These are phyloP conservation scores for Tulasnella sp. DNA, from an alignment of 768 basidiomycete species.

Conservation along the genomic window DNA sequence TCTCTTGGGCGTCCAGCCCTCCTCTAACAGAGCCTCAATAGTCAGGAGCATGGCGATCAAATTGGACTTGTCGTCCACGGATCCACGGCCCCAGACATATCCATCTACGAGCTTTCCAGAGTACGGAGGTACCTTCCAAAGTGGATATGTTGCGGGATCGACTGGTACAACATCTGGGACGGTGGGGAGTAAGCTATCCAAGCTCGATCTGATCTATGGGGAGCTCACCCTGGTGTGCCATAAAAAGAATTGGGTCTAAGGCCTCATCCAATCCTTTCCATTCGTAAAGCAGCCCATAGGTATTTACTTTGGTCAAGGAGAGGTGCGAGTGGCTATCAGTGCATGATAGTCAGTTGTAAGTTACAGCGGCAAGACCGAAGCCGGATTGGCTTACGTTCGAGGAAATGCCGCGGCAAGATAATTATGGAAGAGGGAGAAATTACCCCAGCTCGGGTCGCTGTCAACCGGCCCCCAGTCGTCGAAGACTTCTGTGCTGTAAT, in stretches of 20 bases:
- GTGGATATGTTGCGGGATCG: slow-evolving; percentile 38
- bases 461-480: slow-evolving; percentile 39
- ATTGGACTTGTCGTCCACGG: slow-evolving; percentile 65
- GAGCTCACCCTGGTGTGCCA: slow-evolving; percentile 50
- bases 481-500: slow-evolving; percentile 38
- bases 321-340: slow-evolving; percentile 42
- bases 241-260: slow-evolving; percentile 58
- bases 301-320: slow-evolving; percentile 58
- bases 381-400: slow-evolving; percentile 33
- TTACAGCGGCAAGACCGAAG: not conserved
- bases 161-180: slow-evolving; percentile 59
- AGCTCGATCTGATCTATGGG: slow-evolving; percentile 1
- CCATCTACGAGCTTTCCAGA: slow-evolving; percentile 39
- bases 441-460: slow-evolving; percentile 43
- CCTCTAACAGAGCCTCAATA: slow-evolving; percentile 51
- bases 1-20: slow-evolving; percentile 52
- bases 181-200: not conserved
- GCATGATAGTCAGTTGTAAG: not conserved
- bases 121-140: slow-evolving; percentile 53
- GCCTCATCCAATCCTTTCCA: slow-evolving; percentile 53
- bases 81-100: slow-evolving; percentile 67
- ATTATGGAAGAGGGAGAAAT: slow-evolving; percentile 41
- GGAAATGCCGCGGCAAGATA: slow-evolving; percentile 50
- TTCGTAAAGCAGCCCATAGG: slow-evolving; percentile 59
- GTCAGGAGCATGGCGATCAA: slow-evolving; percentile 47